These are phyloP conservation scores for Ustilago crameri DNA, from an alignment of 1,284 basidiomycete species.

Conservation along the genomic window DNA sequence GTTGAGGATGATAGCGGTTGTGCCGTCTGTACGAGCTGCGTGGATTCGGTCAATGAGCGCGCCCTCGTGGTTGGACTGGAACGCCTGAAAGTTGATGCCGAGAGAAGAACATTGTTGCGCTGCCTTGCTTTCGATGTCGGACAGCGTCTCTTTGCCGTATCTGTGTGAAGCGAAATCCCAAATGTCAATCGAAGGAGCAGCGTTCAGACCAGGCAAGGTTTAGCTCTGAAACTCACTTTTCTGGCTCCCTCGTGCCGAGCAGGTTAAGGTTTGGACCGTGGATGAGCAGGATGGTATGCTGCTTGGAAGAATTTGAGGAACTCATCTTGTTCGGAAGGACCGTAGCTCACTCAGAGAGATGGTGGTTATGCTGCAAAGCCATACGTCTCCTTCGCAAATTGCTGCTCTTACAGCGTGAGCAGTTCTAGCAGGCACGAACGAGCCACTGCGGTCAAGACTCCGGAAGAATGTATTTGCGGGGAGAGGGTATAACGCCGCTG, in stretches of 20 bases:
- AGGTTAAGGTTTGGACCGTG: conserved; percentile 69
- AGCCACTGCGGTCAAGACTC: no score
- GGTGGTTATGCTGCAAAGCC: conserved; percentile 6
- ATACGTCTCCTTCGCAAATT: no score
- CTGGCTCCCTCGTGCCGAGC: conserved; percentile 68
- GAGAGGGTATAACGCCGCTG: not conserved
- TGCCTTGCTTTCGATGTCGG: conserved; percentile 43
- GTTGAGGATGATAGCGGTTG: conserved; percentile 63
- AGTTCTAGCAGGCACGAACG: no score
- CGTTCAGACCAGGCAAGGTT: not conserved
- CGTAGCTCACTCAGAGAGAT: not conserved
- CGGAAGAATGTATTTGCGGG: conserved; percentile 22
- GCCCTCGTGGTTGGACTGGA: conserved; percentile 69
- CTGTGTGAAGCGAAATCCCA: conserved; percentile 8
- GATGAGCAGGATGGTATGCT: conserved; percentile 40
- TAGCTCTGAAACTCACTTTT: conserved; percentile 43
- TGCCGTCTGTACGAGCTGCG: conserved; percentile 39
- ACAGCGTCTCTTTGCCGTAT: conserved; percentile 67
- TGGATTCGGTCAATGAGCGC: conserved; percentile 68
- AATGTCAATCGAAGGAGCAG: not conserved
- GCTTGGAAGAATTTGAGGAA: not conserved
- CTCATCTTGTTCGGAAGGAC: not conserved
- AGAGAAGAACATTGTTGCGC: conserved; percentile 8
- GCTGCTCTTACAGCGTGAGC: no score
- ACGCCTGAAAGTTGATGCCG: conserved; percentile 30